Conservation (phyloP, 2,329 filamentous ascomycete genomes). For the Paramyrothecium sp. region DNA sequence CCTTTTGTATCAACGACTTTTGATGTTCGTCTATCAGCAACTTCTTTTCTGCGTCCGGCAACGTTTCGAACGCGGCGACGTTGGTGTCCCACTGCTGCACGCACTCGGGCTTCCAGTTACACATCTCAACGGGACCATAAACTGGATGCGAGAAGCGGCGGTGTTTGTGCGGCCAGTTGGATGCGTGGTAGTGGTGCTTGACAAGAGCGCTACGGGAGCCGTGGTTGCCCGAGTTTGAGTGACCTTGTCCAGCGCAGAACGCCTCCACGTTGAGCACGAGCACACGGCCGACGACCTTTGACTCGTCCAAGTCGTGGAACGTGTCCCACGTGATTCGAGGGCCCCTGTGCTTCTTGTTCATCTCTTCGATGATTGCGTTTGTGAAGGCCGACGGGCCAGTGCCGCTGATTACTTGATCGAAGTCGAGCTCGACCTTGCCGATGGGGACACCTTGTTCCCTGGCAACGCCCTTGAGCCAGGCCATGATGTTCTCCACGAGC, state of each 20-base stretch:
- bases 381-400: slow-evolving; percentile 73
- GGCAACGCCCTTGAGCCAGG: slow-evolving; percentile 62
- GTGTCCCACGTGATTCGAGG: slow-evolving; percentile 55
- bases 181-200: slow-evolving; percentile 74
- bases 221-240: slow-evolving; percentile 71
- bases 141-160: slow-evolving; percentile 66
- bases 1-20: slow-evolving; percentile 6
- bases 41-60: slow-evolving; percentile 59
- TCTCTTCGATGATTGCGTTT: slow-evolving; percentile 60
- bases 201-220: slow-evolving; percentile 64
- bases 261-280: slow-evolving; percentile 70
- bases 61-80: slow-evolving; percentile 56
- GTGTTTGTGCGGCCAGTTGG: slow-evolving; percentile 67
- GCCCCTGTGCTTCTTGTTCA: slow-evolving; percentile 44
- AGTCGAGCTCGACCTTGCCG: slow-evolving; percentile 62
- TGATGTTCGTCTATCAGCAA: slow-evolving; percentile 37
- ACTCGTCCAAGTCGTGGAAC: slow-evolving; percentile 67
- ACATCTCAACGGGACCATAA: slow-evolving; percentile 68
- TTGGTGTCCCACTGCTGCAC: slow-evolving; percentile 65
- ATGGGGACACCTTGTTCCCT: slow-evolving; percentile 57
- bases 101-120: slow-evolving; percentile 67
- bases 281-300: slow-evolving; percentile 61
- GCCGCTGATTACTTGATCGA: slow-evolving; percentile 71
- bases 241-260: slow-evolving; percentile 71
- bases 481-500: slow-evolving; percentile 67